Base-by-base conservation (phyloP, 345 rosid genomes). In the Hibiscus syriacus region DNA sequence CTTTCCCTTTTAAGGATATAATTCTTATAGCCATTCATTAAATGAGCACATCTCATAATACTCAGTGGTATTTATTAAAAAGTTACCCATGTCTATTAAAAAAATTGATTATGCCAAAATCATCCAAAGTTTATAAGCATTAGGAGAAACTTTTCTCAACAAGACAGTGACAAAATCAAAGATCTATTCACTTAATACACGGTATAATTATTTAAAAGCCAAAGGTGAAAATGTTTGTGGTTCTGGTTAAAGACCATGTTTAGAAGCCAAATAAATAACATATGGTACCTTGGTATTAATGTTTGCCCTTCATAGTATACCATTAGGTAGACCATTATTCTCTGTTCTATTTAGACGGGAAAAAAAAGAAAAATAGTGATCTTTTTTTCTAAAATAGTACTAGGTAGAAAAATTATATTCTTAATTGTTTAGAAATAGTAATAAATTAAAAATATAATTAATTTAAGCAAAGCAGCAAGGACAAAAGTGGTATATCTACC, bases 401-500 rank as follows among this genome's bases (percentile, higher is more conserved):
- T 39, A 61, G 64, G 64, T 38, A 2, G 17, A 60, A 19, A 38
- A 60, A 12, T 1, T 41, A 12, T 45, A 41, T 63, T 41, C 53
- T 41, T 25, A 63, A 0, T 23, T 63, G 20, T 11, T 43, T 63
- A 25, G 25, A 61, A 17, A 20, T n/a, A 20, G 17, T 11, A 41
- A 19, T 3, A 20, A 48, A 19, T 4, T 5, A 38, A 1, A 48
- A 30, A 59, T 16, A 30, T 20, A 12, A 62, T 11, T 29, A 36
- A 39, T 46, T n/a, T 45, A 32, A 9, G 55, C 11, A 46, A 53
- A 68, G 23, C 13, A 56, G 3, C 3, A 34, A 16, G 36, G 64
- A 57, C 17, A 19, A 7, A 55, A 54, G 39, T 43, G 19, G 48
- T 6, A 30, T 22, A 59, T 25, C 39, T 70, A 93, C 97, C 87